These are phyloP conservation scores for Sporothrix luriei DNA, from an alignment of 2,329 filamentous ascomycete genomes.

Conservation along the genomic window DNA sequence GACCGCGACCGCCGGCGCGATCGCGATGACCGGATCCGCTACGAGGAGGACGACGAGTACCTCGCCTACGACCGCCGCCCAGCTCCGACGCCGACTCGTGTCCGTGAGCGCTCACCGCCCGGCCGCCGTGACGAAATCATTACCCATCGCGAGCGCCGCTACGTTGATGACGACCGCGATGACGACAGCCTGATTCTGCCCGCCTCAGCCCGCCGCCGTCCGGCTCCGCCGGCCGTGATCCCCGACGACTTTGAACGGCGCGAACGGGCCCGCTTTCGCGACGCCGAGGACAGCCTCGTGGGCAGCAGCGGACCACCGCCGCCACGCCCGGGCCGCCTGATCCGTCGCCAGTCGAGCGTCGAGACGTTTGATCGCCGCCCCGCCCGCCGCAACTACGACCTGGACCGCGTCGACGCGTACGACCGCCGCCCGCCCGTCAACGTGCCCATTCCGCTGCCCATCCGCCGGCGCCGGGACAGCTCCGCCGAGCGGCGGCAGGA, in stretches of 20 bases:
- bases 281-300: conserved; percentile 53
- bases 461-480: conserved; percentile 23
- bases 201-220: conserved; percentile 40
- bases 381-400: conserved; percentile 30
- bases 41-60: conserved; percentile 59
- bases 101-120: conserved; percentile 45
- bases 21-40: conserved; percentile 53
- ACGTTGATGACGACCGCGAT: conserved; percentile 57
- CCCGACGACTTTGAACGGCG: conserved; percentile 54
- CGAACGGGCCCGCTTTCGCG: neutral
- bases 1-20: conserved; percentile 57
- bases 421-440: conserved; percentile 45
- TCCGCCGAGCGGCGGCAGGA: conserved; percentile 24
- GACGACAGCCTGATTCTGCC: conserved; percentile 26
- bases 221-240: conserved; percentile 36
- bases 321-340: conserved; percentile 63
- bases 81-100: conserved; percentile 38
- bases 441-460: conserved; percentile 37
- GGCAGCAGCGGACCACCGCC: conserved; percentile 48
- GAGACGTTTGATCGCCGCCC: conserved; percentile 86
- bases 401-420: conserved; percentile 19
- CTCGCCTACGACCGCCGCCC: conserved; percentile 25
- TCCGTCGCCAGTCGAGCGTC: conserved; percentile 83
- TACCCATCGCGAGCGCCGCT: conserved; percentile 50
- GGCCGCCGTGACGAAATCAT: conserved; percentile 48